Evolutionary conservation across 2,329 filamentous ascomycete species (phyloP).

Genomic region (Arthrinium phaeospermum): DNA sequence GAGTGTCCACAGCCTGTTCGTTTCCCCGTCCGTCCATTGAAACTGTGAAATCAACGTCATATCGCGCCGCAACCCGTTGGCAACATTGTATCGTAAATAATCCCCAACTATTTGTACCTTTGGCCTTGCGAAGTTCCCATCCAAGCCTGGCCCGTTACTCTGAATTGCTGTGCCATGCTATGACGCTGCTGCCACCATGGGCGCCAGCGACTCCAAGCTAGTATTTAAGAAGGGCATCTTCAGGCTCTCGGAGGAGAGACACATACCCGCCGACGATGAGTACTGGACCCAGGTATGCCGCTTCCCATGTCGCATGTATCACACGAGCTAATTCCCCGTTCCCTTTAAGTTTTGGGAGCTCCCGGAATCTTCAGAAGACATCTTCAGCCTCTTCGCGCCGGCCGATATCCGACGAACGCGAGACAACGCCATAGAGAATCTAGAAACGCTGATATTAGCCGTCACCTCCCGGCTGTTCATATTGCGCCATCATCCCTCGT

Average conservation of each 20-base stretch:
- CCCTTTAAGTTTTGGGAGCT: conserved; percentile 91
- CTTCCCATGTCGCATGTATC: conserved; percentile 24
- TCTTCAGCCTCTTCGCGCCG: conserved; percentile 94
- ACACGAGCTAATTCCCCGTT: conserved; percentile 23
- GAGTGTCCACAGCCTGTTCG: conserved; percentile 15
- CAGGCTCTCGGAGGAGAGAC: conserved; percentile 86
- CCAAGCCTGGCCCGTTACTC: not conserved
- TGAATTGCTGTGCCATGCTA: conserved; percentile 27
- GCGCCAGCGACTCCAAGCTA: conserved; percentile 97
- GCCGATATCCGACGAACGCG: conserved; percentile 87
- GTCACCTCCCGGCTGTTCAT: conserved; percentile 82
- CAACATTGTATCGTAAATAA: conserved; percentile 13
- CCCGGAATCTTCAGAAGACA: conserved; percentile 92
- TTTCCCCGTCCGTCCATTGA: conserved; percentile 1
- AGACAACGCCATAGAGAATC: conserved; percentile 82
- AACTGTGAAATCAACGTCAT: conserved; percentile 9
- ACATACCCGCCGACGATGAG: conserved; percentile 84
- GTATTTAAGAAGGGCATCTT: conserved; percentile 99
- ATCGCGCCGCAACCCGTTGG: conserved; percentile 12
- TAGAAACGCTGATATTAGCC: conserved; percentile 86
- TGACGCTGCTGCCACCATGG: conserved; percentile 69
- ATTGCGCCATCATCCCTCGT: conserved; percentile 86
- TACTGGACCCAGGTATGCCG: conserved; percentile 88
- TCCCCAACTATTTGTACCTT: not conserved
- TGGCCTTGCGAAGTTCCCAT: not conserved